A percentile compares a stretch with the other conserved stretches of the same genome.
phyloP scores from a whole-genome alignment of 768 basidiomycete genomes.

The Podaxis carcinomalis region DNA sequence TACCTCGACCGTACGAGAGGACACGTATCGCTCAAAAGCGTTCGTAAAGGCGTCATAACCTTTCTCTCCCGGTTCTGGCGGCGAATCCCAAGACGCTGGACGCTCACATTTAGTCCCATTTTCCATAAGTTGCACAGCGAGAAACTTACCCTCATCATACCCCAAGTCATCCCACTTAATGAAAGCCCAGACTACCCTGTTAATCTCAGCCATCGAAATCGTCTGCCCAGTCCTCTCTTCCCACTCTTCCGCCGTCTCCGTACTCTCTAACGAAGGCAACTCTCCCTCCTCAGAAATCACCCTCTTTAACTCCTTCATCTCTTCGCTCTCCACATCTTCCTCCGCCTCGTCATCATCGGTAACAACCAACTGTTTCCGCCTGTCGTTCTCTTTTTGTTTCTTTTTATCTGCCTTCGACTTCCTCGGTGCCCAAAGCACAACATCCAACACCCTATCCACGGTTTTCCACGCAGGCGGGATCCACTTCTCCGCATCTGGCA shows the following conservation, averaged over 20 bases:
- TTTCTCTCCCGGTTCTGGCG: constrained; percentile 55
- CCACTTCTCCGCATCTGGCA: constrained; percentile 65
- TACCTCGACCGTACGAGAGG: constrained; percentile 57
- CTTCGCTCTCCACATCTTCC: constrained; percentile 25
- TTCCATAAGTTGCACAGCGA: neutral
- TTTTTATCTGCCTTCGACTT: constrained; percentile 14
- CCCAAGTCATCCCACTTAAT: constrained; percentile 92
- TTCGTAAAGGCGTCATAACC: constrained; percentile 59
- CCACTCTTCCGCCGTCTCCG: constrained; percentile 64
- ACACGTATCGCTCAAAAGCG: constrained; percentile 67
- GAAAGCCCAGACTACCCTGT: constrained; percentile 74
- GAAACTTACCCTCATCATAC: constrained; percentile 81
- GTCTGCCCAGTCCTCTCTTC: constrained; percentile 37
- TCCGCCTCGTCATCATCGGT: constrained; percentile 26
- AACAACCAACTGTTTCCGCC: constrained; percentile 22
- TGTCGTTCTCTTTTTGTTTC: constrained; percentile 19
- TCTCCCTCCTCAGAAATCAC: constrained; percentile 56
- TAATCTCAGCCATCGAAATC: constrained; percentile 46
- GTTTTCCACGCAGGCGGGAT: constrained; percentile 85
- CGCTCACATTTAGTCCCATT: constrained; percentile 3
- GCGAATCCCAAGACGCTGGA: constrained; percentile 90
- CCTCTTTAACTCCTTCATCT: constrained; percentile 24
- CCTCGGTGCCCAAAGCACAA: constrained; percentile 57
- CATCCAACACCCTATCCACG: constrained; percentile 87
- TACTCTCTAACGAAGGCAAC: constrained; percentile 49